These are phyloP conservation scores for Pholiota microspora DNA, from an alignment of 768 basidiomycete species.

Conservation along the genomic window DNA sequence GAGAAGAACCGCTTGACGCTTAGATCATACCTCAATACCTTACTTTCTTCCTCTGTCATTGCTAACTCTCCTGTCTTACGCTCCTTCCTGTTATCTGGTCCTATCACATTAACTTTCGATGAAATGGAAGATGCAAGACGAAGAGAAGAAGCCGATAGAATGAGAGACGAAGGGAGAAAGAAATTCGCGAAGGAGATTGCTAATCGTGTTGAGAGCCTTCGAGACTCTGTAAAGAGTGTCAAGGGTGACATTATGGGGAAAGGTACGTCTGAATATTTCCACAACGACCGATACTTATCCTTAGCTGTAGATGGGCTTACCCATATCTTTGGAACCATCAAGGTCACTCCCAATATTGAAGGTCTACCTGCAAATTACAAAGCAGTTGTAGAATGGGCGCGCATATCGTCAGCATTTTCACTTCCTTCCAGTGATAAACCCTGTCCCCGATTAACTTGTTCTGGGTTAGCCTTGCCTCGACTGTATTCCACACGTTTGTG, in stretches of 20 bases:
- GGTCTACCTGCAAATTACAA: slow-evolving; percentile 82
- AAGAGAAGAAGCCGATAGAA: slow-evolving; percentile 85
- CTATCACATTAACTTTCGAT: slow-evolving; percentile 61
- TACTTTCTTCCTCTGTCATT: slow-evolving; percentile 70
- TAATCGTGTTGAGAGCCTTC: slow-evolving; percentile 77
- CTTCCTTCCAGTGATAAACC: not conserved
- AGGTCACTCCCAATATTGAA: slow-evolving; percentile 71
- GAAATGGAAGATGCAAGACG: slow-evolving; percentile 77
- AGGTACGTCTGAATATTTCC: slow-evolving; percentile 44
- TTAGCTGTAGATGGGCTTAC: slow-evolving; percentile 72
- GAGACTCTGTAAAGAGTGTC: slow-evolving; percentile 81
- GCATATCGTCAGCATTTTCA: slow-evolving; percentile 77
- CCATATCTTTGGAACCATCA: slow-evolving; percentile 85
- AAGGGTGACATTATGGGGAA: slow-evolving; percentile 93
- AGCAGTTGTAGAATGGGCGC: slow-evolving; percentile 93
- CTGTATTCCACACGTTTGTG: slow-evolving; percentile 92
- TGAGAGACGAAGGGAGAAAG: slow-evolving; percentile 84
- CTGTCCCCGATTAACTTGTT: not conserved
- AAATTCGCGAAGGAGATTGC: slow-evolving; percentile 87
- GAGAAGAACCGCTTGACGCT: slow-evolving; percentile 97
- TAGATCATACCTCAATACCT: slow-evolving; percentile 83
- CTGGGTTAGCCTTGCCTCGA: slow-evolving; percentile 78
- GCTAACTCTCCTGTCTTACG: slow-evolving; percentile 83
- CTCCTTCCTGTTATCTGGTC: slow-evolving; percentile 80
- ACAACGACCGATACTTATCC: not conserved